A percentile compares a stretch with the other conserved stretches of the same genome.
Conservation (phyloP, 768 basidiomycete species). For the Suillus subluteus region DNA sequence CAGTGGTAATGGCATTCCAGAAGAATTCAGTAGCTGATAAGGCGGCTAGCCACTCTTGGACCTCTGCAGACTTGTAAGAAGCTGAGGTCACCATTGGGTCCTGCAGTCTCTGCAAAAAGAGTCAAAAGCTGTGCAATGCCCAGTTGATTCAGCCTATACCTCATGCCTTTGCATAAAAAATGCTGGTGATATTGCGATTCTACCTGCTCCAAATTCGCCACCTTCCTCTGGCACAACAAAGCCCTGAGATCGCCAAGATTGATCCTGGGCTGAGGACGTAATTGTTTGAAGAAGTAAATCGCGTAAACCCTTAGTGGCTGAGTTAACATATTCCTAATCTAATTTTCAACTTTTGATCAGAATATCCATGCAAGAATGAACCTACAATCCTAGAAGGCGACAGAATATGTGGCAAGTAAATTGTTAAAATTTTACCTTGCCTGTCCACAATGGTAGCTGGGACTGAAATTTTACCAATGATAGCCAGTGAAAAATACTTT, state of each 20-base stretch:
- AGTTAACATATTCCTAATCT: background rate
- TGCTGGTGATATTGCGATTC: background rate
- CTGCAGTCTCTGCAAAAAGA: background rate
- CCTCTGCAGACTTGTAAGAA: background rate
- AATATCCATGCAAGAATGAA: background rate
- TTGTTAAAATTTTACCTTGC: background rate
- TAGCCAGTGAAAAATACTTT: background rate
- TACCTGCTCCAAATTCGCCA: background rate
- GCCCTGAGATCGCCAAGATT: background rate
- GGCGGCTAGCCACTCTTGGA: background rate
- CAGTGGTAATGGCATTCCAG: background rate
- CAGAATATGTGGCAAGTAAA: background rate
- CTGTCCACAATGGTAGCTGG: slow-evolving; percentile 4
- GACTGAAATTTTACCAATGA: background rate
- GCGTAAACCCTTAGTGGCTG: background rate
- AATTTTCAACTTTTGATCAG: background rate
- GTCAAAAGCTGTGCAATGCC: background rate
- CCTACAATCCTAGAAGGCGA: background rate
- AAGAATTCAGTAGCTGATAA: background rate
- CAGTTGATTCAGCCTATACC: background rate
- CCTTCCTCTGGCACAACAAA: background rate
- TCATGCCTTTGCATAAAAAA: background rate
- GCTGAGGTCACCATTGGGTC: background rate
- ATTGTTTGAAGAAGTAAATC: background rate
- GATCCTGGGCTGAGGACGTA: background rate